Base-by-base conservation (phyloP, 768 basidiomycete genomes). In the Mycena crocata region DNA sequence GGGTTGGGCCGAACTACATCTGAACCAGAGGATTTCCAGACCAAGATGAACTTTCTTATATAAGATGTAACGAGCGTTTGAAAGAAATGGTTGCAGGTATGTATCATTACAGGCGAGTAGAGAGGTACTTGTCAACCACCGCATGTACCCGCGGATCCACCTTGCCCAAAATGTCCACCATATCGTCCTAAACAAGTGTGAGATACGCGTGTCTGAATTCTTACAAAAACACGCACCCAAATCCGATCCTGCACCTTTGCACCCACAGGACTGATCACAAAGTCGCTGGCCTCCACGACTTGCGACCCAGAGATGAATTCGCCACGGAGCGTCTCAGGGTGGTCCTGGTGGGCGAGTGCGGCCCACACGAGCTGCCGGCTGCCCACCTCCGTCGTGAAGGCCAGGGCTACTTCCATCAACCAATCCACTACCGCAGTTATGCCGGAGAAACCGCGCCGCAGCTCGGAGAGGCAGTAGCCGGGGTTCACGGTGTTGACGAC, bases 381-480 rank as follows among this genome's bases (percentile, higher is more conserved):
- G 9, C 74, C 74, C 19, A 59, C 66, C 40, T 75, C 72, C 28
- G 74, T 48, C 9, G 73, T 35, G 10, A 67, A 62, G 7, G 70
- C 73, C 8, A 75, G 31, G 14, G 52, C 15, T 3, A 3, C 2
- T 35, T 68, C 39, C 32, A 63, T 54, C 21, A 57, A 19, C 13
- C 24, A 32, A 30, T 45, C 30, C 10, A 61, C 2, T 5, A 48
- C 24, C 9, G 42, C 24, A 28, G 35, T 31, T 10, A 61, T 2
- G 21, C 28, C 34, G 1, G 46, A n/a, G n/a, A 65, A 26, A 21
- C 55, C 30, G 26, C 70, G 64, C 13, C 30, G 42, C n/a, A 74
- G 67, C 37, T 70, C 62, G 17, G 71, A 71, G 37, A 48, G 26
- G 50, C 71, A 70, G 46, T 66, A 68, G 1, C 73, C 73, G 19